A percentile compares a stretch with the other conserved stretches of the same genome.
These are phyloP conservation scores for Trichoderma guizhouense DNA, from an alignment of 2,329 filamentous ascomycete species.

Conservation along the genomic window DNA sequence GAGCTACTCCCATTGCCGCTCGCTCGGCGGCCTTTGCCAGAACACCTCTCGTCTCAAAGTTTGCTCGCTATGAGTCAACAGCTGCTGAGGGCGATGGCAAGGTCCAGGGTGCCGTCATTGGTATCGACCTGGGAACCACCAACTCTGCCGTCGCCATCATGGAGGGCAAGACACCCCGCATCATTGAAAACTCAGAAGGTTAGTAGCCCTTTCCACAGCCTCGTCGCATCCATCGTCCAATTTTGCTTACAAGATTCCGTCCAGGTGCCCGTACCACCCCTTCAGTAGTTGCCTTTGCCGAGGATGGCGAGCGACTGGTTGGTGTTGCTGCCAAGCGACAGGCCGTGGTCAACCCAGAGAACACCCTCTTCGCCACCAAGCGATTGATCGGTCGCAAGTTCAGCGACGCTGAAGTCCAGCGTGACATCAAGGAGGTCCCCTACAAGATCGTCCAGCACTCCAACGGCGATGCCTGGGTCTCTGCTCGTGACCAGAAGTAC, in stretches of 20 bases:
- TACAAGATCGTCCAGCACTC: conserved; percentile 98
- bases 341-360: conserved; percentile 97
- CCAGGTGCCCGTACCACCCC: conserved; percentile 45
- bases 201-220: conserved; percentile 23
- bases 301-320: conserved; percentile 92
- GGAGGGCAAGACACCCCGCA: conserved; percentile 93
- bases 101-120: conserved; percentile 93
- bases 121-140: conserved; percentile 97
- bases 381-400: conserved; percentile 98
- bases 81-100: conserved; percentile 55
- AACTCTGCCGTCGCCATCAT: conserved; percentile 97
- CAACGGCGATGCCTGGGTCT: conserved; percentile 95
- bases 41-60: conserved; percentile 68
- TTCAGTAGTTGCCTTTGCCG: conserved; percentile 91
- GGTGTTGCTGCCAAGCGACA: conserved; percentile 98
- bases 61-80: conserved; percentile 75
- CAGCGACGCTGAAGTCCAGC: conserved; percentile 88
- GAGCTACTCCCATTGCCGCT: conserved; percentile 66
- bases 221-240: neutral
- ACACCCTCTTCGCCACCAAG: conserved; percentile 98
- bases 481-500: conserved; percentile 91
- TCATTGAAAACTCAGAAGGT: conserved; percentile 98
- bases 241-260: neutral
- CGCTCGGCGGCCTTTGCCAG: conserved; percentile 65
- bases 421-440: conserved; percentile 94